phyloP scores from a whole-genome alignment of 495 filamentous ascomycete genomes.

The Penicillium cinerascens region DNA sequence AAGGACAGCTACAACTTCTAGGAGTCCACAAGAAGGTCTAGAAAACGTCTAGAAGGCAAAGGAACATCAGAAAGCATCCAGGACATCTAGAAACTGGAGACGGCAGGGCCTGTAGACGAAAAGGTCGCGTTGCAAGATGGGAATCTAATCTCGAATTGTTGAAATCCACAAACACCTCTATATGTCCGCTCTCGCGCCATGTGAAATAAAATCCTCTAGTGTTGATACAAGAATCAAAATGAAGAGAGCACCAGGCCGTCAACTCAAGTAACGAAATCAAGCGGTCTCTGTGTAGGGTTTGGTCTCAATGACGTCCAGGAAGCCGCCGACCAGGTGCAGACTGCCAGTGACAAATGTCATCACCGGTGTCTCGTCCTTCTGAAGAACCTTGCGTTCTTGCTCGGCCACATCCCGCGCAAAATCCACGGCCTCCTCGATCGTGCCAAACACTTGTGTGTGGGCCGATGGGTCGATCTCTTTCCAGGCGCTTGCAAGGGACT shows the following conservation, averaged over 20 bases:
- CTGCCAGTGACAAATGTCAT: slow-evolving; percentile 74
- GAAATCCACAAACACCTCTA: slow-evolving; percentile 30
- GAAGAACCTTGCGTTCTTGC: slow-evolving; percentile 27
- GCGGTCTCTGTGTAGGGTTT: slow-evolving; percentile 27
- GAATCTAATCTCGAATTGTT: slow-evolving; percentile 26
- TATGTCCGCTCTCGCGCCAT: slow-evolving; percentile 12
- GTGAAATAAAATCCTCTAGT: slow-evolving; percentile 17
- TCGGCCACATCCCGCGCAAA: slow-evolving; percentile 55
- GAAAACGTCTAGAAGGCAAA: no score
- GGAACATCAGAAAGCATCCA: no score
- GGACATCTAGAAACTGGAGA: no score
- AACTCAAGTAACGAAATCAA: slow-evolving; percentile 7
- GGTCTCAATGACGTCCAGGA: slow-evolving; percentile 73
- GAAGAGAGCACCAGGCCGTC: slow-evolving; percentile 15
- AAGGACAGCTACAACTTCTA: no score
- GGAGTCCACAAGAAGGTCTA: no score
- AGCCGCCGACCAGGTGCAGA: slow-evolving; percentile 80
- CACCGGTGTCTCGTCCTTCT: slow-evolving; percentile 37
- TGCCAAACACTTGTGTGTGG: slow-evolving; percentile 63
- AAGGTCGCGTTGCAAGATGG: neutral
- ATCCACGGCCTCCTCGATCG: slow-evolving; percentile 82
- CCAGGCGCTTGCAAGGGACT: slow-evolving; percentile 71
- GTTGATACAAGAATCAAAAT: slow-evolving; percentile 30
- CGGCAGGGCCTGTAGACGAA: neutral
- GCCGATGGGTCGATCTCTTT: slow-evolving; percentile 57